A percentile compares a stretch with the other conserved stretches of the same genome.
These are phyloP conservation scores for Lepidium aucheri DNA, from an alignment of 345 rosid species.

Conservation along the genomic window DNA sequence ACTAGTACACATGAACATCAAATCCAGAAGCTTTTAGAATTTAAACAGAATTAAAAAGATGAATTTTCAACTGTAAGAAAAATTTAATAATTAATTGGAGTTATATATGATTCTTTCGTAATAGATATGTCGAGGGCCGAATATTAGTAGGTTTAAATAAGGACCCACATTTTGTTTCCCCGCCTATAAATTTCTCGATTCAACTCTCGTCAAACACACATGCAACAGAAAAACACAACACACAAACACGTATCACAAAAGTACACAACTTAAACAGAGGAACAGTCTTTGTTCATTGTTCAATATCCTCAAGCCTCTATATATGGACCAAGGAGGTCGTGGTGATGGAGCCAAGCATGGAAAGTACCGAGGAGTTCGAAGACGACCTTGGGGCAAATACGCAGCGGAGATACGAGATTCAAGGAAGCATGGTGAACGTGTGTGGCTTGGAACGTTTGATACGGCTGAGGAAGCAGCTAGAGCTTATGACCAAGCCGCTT, in stretches of 20 bases:
- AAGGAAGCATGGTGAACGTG: conserved; percentile 57
- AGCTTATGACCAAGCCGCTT: conserved; percentile 83
- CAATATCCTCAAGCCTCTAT: background rate
- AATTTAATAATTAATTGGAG: background rate
- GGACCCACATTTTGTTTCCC: conserved; percentile 11
- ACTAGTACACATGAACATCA: background rate
- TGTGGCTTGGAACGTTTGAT: conserved; percentile 88
- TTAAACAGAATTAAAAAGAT: background rate
- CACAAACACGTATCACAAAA: background rate
- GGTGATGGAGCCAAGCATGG: conserved; percentile 19
- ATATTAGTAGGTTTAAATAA: background rate
- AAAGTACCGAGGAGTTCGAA: conserved; percentile 69
- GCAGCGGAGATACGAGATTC: conserved; percentile 93
- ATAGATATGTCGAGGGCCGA: background rate
- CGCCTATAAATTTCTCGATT: conserved; percentile 6
- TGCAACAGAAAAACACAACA: conserved; percentile 19
- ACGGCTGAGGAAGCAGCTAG: conserved; percentile 89
- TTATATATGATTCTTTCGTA: background rate
- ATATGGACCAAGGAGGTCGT: conserved; percentile 23
- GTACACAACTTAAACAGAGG: background rate
- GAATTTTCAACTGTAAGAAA: conserved; percentile 7
- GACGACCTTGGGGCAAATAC: conserved; percentile 88
- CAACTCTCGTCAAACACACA: conserved; percentile 22
- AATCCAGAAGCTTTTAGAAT: background rate
- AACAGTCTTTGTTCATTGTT: background rate